Conservation (phyloP, 305 asterid genomes). For the Caryopteris hybrid region DNA sequence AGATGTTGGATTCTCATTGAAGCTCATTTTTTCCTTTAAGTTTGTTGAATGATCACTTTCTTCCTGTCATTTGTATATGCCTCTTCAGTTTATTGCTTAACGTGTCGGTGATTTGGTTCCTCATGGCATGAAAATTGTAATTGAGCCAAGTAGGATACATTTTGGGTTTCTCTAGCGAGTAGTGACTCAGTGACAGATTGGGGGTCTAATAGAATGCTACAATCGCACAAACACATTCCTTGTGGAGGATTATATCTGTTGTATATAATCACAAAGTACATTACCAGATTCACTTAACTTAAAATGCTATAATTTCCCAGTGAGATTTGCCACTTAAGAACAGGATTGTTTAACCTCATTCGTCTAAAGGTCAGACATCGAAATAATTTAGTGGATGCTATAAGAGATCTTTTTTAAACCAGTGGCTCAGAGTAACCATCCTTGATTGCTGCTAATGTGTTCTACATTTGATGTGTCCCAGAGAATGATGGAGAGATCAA, state of each 20-base stretch:
- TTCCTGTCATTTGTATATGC: not conserved
- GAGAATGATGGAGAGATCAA: slow-evolving; percentile 81
- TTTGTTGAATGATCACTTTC: not conserved
- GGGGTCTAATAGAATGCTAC: not conserved
- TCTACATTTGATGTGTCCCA: slow-evolving; percentile 38
- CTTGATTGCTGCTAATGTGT: slow-evolving; percentile 6
- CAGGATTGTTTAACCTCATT: not conserved
- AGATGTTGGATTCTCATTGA: slow-evolving; percentile 3
- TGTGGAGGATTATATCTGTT: not conserved
- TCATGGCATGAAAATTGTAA: not conserved
- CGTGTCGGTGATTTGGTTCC: not conserved
- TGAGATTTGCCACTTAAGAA: not conserved
- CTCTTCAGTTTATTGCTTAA: not conserved
- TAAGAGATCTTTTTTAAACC: not conserved
- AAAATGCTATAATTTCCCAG: not conserved
- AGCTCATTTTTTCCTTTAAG: slow-evolving; percentile 12
- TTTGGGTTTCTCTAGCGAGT: too few relatives aligned
- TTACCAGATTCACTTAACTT: not conserved
- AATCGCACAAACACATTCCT: not conserved
- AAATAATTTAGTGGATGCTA: not conserved
- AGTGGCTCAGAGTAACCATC: not conserved
- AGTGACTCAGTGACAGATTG: too few relatives aligned
- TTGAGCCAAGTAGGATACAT: too few relatives aligned
- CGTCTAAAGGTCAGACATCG: not conserved
- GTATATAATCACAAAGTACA: not conserved